These are phyloP conservation scores for Trypanosoma caninum DNA, from an alignment of 208 protist genomes.

Conservation along the genomic window DNA sequence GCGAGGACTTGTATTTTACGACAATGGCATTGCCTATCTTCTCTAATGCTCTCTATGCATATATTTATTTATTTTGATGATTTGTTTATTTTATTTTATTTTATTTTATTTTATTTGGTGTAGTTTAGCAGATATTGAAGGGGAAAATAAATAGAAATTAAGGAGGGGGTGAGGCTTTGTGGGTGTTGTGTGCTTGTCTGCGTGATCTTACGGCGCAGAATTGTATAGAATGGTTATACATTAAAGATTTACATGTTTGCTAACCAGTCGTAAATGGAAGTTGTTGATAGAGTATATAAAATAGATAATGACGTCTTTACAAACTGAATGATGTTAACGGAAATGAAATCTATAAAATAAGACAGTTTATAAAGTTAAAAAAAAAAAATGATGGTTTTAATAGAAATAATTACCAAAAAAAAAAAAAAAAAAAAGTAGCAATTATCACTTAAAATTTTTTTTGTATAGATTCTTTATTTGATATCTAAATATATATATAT, in stretches of 20 bases:
- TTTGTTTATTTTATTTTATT: background rate
- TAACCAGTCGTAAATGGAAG: too few relatives aligned
- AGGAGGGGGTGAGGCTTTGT: background rate
- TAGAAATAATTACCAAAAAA: background rate
- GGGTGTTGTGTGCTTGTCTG: too few relatives aligned
- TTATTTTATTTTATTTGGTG: background rate
- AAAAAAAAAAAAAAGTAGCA: background rate
- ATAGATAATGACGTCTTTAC: too few relatives aligned
- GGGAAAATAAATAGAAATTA: background rate
- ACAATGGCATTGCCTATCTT: constrained; percentile 80
- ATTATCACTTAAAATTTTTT: background rate
- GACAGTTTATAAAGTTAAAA: background rate
- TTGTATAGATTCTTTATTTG: background rate
- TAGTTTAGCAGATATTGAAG: background rate
- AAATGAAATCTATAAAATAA: too few relatives aligned
- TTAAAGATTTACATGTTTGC: too few relatives aligned
- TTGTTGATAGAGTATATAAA: too few relatives aligned
- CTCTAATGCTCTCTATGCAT: constrained; percentile 44
- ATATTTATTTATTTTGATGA: too few relatives aligned
- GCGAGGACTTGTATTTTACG: constrained; percentile 78
- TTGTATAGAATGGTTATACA: too few relatives aligned
- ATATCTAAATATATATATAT: too few relatives aligned
- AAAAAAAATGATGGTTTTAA: too few relatives aligned
- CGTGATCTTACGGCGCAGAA: too few relatives aligned
- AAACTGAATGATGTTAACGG: too few relatives aligned